Base-by-base conservation (phyloP, 257 asterid genomes). In the Fraxinus cuspidata region DNA sequence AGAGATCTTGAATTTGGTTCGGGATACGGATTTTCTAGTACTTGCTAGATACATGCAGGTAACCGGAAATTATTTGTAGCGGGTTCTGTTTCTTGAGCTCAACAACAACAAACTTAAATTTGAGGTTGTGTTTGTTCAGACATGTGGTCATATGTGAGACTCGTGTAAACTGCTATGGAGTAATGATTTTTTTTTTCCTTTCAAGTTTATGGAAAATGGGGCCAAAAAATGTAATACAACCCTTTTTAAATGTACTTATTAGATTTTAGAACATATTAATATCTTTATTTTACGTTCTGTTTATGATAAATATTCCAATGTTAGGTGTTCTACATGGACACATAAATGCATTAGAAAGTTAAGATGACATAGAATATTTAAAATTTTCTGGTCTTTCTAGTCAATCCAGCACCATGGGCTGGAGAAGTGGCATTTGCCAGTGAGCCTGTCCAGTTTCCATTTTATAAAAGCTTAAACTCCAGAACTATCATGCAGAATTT, bases 31-130 rank as follows among this genome's bases (percentile, higher is more conserved):
- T 81, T 92, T 95, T 81, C 80, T 95, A 70, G 91, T 95, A 74
- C 99, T 95, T 86, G 98, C 98, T 77, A 91, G 99, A 85, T 95
- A 95, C 91, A 95, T 95, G 99, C 98, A 95, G 97, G 99, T 92
- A 87, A 80, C 27, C 38, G 6, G 53, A 70, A 56, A 49, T 49
- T 19, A 15, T 49, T 18, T 49, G 49, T 40, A 40, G 49, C 16
- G 16, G 4, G 16, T 40, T 40, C 49, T 53, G 64, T 53, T 53
- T 18, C 64, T 18, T 5, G 23, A 18, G 19, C 64, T 53, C 64
- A 53, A 53, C 27, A 53, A 19, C 9, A 19, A 53, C 64, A 19
- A 5, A 23, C 21, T 79, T 25, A 34, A 29, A 51, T 9, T 21
- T 7, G 40, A 72, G 66, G 69, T 13, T 34, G 10, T 2, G 56